Conservation (phyloP, 176 grass and related monocot species). For the Echinochloa phyllopogon region DNA sequence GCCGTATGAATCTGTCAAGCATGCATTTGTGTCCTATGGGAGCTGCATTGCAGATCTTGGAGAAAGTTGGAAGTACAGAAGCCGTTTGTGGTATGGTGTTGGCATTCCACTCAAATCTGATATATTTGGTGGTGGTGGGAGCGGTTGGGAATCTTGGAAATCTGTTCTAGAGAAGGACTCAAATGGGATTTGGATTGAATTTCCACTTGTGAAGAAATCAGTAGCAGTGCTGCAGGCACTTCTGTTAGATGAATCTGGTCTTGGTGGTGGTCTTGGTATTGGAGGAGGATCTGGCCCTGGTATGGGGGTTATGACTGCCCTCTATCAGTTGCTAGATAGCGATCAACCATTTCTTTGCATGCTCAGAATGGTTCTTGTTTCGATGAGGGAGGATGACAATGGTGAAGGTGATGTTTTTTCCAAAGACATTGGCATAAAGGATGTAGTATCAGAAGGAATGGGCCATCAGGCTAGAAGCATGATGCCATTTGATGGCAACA, state of each 20-base stretch:
- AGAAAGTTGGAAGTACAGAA: constrained; percentile 97
- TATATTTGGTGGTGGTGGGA: constrained; percentile 84
- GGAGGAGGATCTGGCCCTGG: constrained; percentile 96
- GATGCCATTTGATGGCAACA: constrained; percentile 66
- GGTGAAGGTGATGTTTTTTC: constrained; percentile 76
- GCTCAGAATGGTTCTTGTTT: constrained; percentile 94
- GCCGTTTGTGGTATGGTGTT: constrained; percentile 94
- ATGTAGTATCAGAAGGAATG: constrained; percentile 65
- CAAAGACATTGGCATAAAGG: constrained; percentile 62
- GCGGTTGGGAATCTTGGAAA: constrained; percentile 77
- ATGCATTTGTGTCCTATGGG: constrained; percentile 97
- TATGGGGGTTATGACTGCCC: constrained; percentile 91
- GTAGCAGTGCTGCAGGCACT: constrained; percentile 91
- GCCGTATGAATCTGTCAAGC: constrained; percentile 94
- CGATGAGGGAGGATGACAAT: constrained; percentile 95
- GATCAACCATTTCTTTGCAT: constrained; percentile 99
- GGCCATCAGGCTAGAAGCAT: constrained; percentile 49
- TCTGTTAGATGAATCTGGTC: constrained; percentile 95
- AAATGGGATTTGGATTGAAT: constrained; percentile 88
- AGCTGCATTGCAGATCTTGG: constrained; percentile 81
- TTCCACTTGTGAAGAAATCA: constrained; percentile 95
- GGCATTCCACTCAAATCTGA: constrained; percentile 75
- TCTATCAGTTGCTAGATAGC: constrained; percentile 95
- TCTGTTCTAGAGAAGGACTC: constrained; percentile 79
- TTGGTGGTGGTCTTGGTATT: constrained; percentile 91